Evolutionary conservation across 139 green algal species (phyloP).

Genomic region (Chlamydomonas sp.): DNA sequence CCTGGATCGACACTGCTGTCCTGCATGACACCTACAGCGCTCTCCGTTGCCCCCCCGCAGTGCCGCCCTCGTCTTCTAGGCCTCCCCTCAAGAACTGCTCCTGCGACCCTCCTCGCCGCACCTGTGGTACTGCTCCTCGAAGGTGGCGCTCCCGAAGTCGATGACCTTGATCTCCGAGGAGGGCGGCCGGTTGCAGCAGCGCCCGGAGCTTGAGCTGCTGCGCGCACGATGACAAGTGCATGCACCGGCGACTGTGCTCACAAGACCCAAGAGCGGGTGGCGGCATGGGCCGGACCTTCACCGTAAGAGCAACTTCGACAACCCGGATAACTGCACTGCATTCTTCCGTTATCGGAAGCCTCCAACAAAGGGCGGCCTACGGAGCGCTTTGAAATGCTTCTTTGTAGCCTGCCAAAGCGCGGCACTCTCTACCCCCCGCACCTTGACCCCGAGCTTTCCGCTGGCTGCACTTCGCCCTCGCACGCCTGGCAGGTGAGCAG

Average conservation of each 20-base stretch:
- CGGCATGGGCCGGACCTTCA: not conserved
- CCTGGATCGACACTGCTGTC: no score
- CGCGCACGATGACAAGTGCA: no score
- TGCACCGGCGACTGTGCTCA: not conserved
- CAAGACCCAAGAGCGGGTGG: not conserved
- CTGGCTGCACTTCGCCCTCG: not conserved
- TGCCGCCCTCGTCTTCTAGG: no score
- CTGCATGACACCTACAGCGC: no score
- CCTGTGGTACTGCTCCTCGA: conserved; percentile 93
- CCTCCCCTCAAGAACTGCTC: no score
- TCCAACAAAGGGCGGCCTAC: no score
- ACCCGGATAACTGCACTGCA: not conserved
- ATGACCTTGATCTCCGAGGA: conserved; percentile 84
- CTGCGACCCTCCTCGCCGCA: not conserved
- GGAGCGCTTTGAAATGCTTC: not conserved
- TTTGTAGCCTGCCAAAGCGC: no score
- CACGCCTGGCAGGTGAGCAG: conserved; percentile 71
- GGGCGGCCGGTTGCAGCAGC: conserved; percentile 66
- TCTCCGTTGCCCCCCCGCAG: no score
- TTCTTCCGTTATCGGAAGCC: no score
- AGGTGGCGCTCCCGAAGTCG: conserved; percentile 98
- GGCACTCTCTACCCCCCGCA: not conserved
- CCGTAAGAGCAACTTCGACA: not conserved
- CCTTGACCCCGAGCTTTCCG: conserved; percentile 39
- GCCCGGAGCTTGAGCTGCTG: conserved; percentile 4